A percentile compares a stretch with the other conserved stretches of the same genome.
Conservation (phyloP, 108 stramenopile genomes). For the Cyclostephanos tholiformis region DNA sequence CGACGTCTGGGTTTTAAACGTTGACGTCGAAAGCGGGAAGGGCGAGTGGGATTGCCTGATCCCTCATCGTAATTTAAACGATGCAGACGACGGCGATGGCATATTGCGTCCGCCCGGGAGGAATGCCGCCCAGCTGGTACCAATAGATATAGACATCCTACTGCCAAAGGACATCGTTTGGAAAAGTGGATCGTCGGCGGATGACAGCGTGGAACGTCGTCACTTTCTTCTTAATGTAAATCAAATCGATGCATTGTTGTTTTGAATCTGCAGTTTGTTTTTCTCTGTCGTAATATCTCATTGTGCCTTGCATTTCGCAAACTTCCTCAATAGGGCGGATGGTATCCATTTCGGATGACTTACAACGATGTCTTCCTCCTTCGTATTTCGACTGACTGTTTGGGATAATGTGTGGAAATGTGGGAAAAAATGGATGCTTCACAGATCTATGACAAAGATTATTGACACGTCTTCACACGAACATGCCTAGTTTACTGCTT, state of each 20-base stretch:
- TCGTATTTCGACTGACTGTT: constrained; percentile 6
- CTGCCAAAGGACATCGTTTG: constrained; percentile 13
- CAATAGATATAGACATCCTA: constrained; percentile 28
- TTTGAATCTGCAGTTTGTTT: neutral
- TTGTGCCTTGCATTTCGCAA: too few relatives aligned
- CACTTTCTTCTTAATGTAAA: constrained; percentile 51
- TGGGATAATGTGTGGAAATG: neutral
- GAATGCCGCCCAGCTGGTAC: constrained; percentile 71
- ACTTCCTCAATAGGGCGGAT: constrained; percentile 65
- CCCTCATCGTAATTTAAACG: constrained; percentile 9
- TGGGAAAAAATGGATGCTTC: neutral
- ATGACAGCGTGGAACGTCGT: constrained; percentile 12
- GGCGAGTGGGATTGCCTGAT: constrained; percentile 46
- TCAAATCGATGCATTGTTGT: neutral
- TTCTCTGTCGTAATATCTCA: neutral
- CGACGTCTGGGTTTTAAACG: constrained; percentile 61
- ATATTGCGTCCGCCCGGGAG: constrained; percentile 57
- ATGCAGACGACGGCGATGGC: neutral
- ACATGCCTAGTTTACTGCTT: too few relatives aligned
- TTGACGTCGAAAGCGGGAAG: constrained; percentile 28
- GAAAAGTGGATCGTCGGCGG: neutral
- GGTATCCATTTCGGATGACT: constrained; percentile 70
- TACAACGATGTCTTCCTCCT: constrained; percentile 61
- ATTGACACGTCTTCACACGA: too few relatives aligned
- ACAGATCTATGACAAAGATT: neutral